Percentiles rank a stretch among this genome's conserved stretches.
phyloP scores from a whole-genome alignment of 257 asterid genomes.

The Echium plantagineum region DNA sequence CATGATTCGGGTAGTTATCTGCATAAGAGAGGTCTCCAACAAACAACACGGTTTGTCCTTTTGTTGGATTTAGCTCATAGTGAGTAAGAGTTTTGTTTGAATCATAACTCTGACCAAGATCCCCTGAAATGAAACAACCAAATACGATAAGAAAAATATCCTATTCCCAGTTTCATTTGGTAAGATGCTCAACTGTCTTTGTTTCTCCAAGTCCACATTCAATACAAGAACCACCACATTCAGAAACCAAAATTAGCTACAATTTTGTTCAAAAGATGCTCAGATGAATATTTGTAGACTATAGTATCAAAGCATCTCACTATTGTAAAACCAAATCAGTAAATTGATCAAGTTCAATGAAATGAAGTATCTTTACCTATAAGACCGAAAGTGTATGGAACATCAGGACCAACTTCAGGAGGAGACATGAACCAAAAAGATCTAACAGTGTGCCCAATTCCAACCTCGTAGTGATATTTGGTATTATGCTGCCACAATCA shows the following conservation, averaged over 20 bases:
- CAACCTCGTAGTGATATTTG: conserved; percentile 7
- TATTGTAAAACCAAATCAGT: no score
- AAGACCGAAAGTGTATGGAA: conserved; percentile 10
- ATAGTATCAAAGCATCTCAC: no score
- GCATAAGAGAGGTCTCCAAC: conserved; percentile 45
- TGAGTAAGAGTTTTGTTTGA: conserved; percentile 36
- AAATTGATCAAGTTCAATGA: no score
- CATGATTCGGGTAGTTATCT: conserved; percentile 28
- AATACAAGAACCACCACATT: no score
- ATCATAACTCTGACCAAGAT: conserved; percentile 41
- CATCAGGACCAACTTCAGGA: conserved; percentile 13
- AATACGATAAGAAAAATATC: no score
- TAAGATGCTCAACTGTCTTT: no score
- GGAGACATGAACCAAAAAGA: conserved; percentile 7
- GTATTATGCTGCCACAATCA: conserved; percentile 3
- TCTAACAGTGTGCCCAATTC: conserved; percentile 1
- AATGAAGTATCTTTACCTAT: neutral
- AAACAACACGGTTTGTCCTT: conserved; percentile 31
- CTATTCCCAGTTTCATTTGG: no score
- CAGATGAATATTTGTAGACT: neutral
- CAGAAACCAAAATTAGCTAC: no score
- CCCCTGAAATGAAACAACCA: conserved; percentile 21
- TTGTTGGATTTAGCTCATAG: conserved; percentile 24
- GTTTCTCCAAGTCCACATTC: no score
- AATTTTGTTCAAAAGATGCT: neutral